phyloP scores from a whole-genome alignment of 1,139 yeast genomes.

The Arxiozyma heterogenica region DNA sequence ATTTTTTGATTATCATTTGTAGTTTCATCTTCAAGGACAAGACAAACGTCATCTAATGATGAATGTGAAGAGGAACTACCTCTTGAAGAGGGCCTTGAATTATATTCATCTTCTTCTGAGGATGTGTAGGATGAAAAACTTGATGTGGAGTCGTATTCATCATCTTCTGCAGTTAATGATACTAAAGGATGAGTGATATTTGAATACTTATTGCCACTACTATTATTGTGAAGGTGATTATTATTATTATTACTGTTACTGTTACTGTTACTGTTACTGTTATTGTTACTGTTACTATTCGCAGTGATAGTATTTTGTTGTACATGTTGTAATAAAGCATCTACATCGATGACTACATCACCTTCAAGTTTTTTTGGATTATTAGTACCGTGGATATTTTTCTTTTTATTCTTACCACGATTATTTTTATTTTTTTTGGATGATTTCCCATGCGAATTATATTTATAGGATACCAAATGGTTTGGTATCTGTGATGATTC shows the following conservation, averaged over 20 bases:
- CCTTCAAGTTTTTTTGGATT: constrained; percentile 6
- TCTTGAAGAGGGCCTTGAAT: constrained; percentile 28
- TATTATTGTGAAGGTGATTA: neutral
- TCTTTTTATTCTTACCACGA: neutral
- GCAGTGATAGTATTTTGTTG: constrained; percentile 9
- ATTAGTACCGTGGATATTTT: neutral
- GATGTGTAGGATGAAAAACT: constrained; percentile 8
- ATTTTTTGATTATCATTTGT: constrained; percentile 27
- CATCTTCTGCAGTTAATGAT: constrained; percentile 6
- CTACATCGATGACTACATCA: constrained; percentile 31
- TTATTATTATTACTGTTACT: neutral
- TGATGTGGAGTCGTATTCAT: constrained; percentile 6
- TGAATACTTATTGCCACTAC: neutral
- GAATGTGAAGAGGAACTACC: constrained; percentile 54
- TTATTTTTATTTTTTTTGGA: constrained; percentile 3
- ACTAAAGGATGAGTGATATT: neutral
- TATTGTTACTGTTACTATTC: neutral
- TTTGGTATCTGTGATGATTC: neutral
- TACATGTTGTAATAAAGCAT: constrained; percentile 27
- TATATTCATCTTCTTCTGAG: constrained; percentile 20
- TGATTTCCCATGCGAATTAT: constrained; percentile 6
- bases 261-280: neutral
- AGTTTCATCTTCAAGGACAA: constrained; percentile 54
- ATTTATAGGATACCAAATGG: constrained; percentile 2
- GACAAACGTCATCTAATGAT: constrained; percentile 82